Evolutionary conservation across 495 filamentous ascomycete species (phyloP).

Genomic region (Hyaloscypha variabilis): DNA sequence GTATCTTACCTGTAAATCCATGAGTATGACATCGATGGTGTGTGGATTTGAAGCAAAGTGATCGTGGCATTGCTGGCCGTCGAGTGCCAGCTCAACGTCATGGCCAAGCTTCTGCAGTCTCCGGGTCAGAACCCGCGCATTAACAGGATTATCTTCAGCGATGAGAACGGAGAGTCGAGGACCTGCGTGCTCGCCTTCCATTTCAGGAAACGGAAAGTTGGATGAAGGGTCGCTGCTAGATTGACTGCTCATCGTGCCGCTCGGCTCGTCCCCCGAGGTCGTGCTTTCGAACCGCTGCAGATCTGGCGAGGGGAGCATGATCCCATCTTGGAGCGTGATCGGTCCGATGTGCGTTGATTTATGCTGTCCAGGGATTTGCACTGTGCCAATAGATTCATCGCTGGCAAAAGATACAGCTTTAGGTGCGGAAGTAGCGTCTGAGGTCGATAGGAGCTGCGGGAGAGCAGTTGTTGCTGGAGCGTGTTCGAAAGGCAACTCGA

Average conservation of each 20-base stretch:
- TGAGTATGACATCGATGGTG: constrained; percentile 79
- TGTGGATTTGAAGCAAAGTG: constrained; percentile 60
- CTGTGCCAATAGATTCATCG: neutral
- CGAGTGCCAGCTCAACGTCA: constrained; percentile 70
- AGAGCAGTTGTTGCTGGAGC: neutral
- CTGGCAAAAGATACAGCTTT: neutral
- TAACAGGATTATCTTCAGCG: constrained; percentile 92
- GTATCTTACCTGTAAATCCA: constrained; percentile 79
- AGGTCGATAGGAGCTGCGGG: neutral
- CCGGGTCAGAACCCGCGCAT: constrained; percentile 83
- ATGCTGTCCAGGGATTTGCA: neutral
- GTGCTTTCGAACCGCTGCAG: neutral
- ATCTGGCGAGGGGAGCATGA: neutral
- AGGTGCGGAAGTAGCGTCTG: neutral
- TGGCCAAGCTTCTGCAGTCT: constrained; percentile 80
- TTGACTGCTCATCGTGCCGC: neutral
- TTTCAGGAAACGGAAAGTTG: constrained; percentile 1
- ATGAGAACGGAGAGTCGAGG: constrained; percentile 60
- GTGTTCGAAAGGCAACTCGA: constrained; percentile 64
- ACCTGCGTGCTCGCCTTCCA: constrained; percentile 37
- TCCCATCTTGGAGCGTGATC: neutral
- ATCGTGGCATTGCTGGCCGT: constrained; percentile 84
- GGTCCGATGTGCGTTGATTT: neutral
- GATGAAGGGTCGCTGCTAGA: neutral
- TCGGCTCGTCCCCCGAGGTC: neutral